phyloP scores from a whole-genome alignment of 176 grass and related monocot species.

The Poa pratensis region DNA sequence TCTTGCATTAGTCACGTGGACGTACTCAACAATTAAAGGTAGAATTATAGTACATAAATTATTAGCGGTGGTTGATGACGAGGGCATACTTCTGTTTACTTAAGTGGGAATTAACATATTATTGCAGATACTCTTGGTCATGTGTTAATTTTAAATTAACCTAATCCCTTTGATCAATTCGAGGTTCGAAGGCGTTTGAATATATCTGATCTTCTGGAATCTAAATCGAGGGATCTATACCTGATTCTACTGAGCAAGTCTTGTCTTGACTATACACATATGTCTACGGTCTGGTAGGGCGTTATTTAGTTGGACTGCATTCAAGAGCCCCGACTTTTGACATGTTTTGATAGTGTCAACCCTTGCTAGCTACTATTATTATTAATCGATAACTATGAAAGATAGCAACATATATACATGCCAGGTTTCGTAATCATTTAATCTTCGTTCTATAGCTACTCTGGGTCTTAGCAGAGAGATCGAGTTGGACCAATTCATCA shows the following conservation, averaged over 20 bases:
- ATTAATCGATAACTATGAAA: not conserved
- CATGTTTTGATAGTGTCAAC: conserved; percentile 37
- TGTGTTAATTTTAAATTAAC: not conserved
- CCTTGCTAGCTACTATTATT: not conserved
- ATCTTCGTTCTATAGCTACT: not conserved
- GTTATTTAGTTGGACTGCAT: conserved; percentile 12
- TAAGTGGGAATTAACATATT: not conserved
- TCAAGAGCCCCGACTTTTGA: not conserved
- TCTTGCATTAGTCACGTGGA: not conserved
- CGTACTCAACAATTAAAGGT: not conserved
- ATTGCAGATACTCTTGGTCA: not conserved
- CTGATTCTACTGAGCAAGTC: conserved; percentile 16
- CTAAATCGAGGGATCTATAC: not conserved
- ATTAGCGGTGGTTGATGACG: not conserved
- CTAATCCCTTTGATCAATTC: not conserved
- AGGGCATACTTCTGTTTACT: not conserved
- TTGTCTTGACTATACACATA: conserved; percentile 15
- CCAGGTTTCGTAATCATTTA: not conserved
- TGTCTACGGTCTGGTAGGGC: conserved; percentile 1
- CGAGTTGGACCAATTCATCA: conserved; percentile 21
- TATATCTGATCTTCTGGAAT: not conserved
- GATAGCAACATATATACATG: not conserved
- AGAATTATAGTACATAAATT: too few relatives aligned
- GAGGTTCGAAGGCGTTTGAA: not conserved
- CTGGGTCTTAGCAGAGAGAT: not conserved